Evolutionary conservation across 306 rosid genomes (phyloP).

Genomic region (Arachis stenosperma): DNA sequence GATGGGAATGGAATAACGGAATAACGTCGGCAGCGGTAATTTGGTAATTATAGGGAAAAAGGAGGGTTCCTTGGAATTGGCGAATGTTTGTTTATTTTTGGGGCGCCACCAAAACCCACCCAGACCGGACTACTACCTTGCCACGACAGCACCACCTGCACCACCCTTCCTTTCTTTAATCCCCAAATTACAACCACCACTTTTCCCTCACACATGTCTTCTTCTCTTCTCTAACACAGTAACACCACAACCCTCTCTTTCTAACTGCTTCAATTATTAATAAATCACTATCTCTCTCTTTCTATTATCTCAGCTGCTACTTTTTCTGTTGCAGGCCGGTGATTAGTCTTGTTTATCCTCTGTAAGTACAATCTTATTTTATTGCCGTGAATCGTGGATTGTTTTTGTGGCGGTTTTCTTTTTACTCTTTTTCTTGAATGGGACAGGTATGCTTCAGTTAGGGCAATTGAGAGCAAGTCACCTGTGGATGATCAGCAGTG

Average conservation of each 20-base stretch:
- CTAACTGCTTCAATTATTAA: neutral
- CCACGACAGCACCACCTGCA: neutral
- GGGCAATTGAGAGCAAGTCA: conserved; percentile 92
- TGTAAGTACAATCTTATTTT: conserved; percentile 60
- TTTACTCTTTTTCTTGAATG: conserved; percentile 23
- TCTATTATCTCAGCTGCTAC: neutral
- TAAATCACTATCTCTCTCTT: neutral
- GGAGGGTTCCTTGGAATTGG: neutral
- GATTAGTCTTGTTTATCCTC: conserved; percentile 90
- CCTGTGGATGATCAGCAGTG: conserved; percentile 91
- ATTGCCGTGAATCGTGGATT: too few relatives aligned
- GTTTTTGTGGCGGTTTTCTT: neutral
- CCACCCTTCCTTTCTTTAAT: neutral
- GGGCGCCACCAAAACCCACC: conserved; percentile 19
- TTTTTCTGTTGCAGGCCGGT: conserved; percentile 78
- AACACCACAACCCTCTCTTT: neutral
- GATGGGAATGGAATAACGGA: neutral
- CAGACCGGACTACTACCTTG: neutral
- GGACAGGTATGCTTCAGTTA: conserved; percentile 80
- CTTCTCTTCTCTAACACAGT: neutral
- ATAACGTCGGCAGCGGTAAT: conserved; percentile 29
- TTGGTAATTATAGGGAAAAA: conserved; percentile 4
- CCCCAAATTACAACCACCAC: neutral
- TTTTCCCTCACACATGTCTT: conserved; percentile 4
- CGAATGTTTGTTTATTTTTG: conserved; percentile 7